Base-by-base conservation (phyloP, 768 basidiomycete genomes). In the Hygrocybe coccinea region DNA sequence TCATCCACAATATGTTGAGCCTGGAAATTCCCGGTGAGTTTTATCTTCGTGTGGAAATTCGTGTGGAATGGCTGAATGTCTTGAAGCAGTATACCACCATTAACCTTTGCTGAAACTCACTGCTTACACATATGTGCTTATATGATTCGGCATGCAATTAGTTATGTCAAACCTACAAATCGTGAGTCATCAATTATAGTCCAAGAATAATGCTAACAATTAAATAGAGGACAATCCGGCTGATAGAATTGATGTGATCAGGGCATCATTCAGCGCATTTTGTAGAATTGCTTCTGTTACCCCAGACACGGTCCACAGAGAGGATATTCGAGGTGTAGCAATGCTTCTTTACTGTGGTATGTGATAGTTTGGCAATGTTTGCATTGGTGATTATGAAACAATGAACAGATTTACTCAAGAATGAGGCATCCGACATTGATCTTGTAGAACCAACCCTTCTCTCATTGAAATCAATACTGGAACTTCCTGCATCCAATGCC, bases 51-150 rank as follows among this genome's bases (percentile, higher is more conserved):
- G 15, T 17, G 58, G 36, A 50, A 58, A 59, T 33, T n/a, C n/a
- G n/a, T n/a, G n/a, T n/a, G n/a, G 8, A 45, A 2, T 29, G 33
- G 10, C 38, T n/a, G 22, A 21, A 7, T 22, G 53, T 43, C 2
- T 43, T 54, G 34, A 59, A 38, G 43, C 38, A 19, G 19, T 15
- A 8, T 21, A 22, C n/a, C 22, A 22, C n/a, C 22, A 7, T 21
- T 44, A 25, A 35, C 21, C 46, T 10, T 44, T 3, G 15, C 39
- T 25, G 38, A 78, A 35, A 73, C 81, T 11, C 90, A 91, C 62
- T 94, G 91, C 65, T 69, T 94, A 37, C 78, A 87, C 35, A 86
- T 98, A 29, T 91, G 91, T 63, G 84, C 89, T 0, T 89, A 90
- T 63, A 78, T 89, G 35, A 68, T 97, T 19, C 84, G 87, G 49